Evolutionary conservation across 805 yeast species (phyloP).

Genomic region (Candida sakaeoensis): DNA sequence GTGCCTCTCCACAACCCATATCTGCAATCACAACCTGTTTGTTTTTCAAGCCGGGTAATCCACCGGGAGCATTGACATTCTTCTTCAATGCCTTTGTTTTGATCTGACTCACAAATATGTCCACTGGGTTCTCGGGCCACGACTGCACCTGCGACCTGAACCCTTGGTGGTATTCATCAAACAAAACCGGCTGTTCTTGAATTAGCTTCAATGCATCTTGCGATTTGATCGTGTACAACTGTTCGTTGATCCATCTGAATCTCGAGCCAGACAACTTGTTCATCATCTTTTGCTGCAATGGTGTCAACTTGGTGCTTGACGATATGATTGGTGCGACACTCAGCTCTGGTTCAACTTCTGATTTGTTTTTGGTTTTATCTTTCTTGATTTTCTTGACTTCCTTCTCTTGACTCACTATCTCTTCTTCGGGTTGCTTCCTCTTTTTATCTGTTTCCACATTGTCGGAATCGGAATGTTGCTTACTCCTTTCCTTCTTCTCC

Average conservation of each 20-base stretch:
- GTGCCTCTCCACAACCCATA: constrained; percentile 99
- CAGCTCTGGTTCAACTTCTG: constrained; percentile 12
- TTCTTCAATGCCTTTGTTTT: constrained; percentile 49
- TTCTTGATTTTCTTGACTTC: constrained; percentile 8
- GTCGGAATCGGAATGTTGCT: too few relatives aligned
- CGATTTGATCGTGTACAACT: constrained; percentile 84
- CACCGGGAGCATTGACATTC: constrained; percentile 93
- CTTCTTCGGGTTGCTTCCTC: constrained; percentile 3
- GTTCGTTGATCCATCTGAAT: constrained; percentile 97
- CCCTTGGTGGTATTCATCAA: constrained; percentile 93
- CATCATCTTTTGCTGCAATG: constrained; percentile 93
- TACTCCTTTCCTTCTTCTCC: constrained; percentile 12
- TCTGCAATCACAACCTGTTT: constrained; percentile 78
- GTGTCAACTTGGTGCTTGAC: constrained; percentile 52
- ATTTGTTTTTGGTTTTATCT: constrained; percentile 7
- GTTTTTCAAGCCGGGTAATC: constrained; percentile 72
- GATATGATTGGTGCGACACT: constrained; percentile 10
- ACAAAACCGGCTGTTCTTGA: constrained; percentile 77
- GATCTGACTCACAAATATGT: constrained; percentile 74
- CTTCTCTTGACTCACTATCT: not conserved
- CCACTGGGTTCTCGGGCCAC: constrained; percentile 99
- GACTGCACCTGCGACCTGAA: constrained; percentile 91
- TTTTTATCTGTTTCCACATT: constrained; percentile 7
- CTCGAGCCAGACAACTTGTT: constrained; percentile 91
- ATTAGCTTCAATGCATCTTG: constrained; percentile 71